These are phyloP conservation scores for Quercus phellos DNA, from an alignment of 331 rosid genomes.

Conservation along the genomic window DNA sequence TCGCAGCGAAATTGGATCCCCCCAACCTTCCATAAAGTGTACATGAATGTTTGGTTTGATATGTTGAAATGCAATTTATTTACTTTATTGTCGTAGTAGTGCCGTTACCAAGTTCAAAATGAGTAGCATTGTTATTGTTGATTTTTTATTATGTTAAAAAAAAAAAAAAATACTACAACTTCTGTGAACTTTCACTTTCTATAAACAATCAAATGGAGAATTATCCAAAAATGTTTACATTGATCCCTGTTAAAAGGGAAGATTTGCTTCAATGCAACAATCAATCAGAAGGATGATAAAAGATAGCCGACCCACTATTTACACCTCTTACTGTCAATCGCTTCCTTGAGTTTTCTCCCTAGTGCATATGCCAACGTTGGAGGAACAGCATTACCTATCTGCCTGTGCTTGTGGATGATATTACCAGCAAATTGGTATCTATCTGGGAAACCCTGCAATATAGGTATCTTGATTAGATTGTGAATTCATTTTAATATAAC, in stretches of 20 bases:
- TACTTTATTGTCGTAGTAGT: too few species aligned
- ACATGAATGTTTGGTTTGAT: too few species aligned
- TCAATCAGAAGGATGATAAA: not conserved
- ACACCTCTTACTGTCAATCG: constrained; percentile 36
- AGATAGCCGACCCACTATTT: not conserved
- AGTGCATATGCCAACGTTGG: constrained; percentile 84
- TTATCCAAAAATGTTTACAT: not conserved
- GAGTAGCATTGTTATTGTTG: too few species aligned
- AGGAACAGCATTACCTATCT: constrained; percentile 99
- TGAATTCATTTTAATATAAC: not conserved
- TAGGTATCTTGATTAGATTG: not conserved
- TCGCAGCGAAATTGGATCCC: too few species aligned
- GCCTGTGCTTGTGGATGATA: constrained; percentile 81
- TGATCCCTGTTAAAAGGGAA: too few species aligned
- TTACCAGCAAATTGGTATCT: constrained; percentile 63
- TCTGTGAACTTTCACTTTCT: not conserved
- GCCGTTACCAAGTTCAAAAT: too few species aligned
- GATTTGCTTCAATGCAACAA: not conserved
- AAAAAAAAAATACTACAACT: not conserved
- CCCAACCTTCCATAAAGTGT: too few species aligned
- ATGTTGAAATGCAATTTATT: too few species aligned
- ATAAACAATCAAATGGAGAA: not conserved
- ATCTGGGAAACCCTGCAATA: constrained; percentile 87
- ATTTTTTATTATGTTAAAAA: not conserved
- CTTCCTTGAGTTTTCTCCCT: constrained; percentile 73